A percentile compares a stretch with the other conserved stretches of the same genome.
Conservation (phyloP, 192 early-diverging fungal species). For the Phlyctochytrium planicorne region DNA sequence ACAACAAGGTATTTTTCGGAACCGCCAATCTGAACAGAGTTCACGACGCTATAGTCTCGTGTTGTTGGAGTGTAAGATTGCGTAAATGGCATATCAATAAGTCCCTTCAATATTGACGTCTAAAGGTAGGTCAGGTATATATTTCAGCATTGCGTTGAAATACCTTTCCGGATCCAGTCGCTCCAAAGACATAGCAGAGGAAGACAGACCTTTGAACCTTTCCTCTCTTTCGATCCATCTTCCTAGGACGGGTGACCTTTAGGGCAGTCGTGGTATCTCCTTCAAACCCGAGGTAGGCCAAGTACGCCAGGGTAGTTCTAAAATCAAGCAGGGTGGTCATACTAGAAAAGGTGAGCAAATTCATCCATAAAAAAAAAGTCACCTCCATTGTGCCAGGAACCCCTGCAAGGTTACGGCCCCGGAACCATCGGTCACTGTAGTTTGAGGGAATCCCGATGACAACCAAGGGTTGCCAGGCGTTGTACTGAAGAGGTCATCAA, state of each 20-base stretch:
- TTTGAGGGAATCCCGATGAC: slow-evolving; percentile 80
- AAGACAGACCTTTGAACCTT: slow-evolving; percentile 89
- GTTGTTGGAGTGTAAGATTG: slow-evolving; percentile 74
- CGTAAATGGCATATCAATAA: slow-evolving; percentile 82
- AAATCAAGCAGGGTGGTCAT: slow-evolving; percentile 95
- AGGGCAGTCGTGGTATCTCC: slow-evolving; percentile 88
- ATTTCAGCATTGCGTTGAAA: no score
- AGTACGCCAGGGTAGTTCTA: slow-evolving; percentile 84
- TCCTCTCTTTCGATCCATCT: slow-evolving; percentile 73
- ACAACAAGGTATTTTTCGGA: slow-evolving; percentile 93
- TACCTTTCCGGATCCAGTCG: slow-evolving; percentile 89
- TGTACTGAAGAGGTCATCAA: slow-evolving; percentile 83
- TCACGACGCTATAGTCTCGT: slow-evolving; percentile 80
- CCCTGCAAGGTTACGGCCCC: slow-evolving; percentile 93
- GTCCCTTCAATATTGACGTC: slow-evolving; percentile 80
- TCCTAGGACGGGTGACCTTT: slow-evolving; percentile 70
- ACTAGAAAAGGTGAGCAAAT: slow-evolving; percentile 40
- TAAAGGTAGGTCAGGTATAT: slow-evolving; percentile 21
- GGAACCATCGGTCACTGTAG: slow-evolving; percentile 82
- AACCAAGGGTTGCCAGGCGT: slow-evolving; percentile 95
- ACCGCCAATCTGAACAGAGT: slow-evolving; percentile 93
- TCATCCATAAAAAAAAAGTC: neutral
- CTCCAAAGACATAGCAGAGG: slow-evolving; percentile 93
- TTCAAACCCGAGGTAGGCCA: slow-evolving; percentile 95
- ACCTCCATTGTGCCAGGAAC: slow-evolving; percentile 99